Evolutionary conservation across 768 basidiomycete genomes (phyloP).

Genomic region (Suillus lakei): DNA sequence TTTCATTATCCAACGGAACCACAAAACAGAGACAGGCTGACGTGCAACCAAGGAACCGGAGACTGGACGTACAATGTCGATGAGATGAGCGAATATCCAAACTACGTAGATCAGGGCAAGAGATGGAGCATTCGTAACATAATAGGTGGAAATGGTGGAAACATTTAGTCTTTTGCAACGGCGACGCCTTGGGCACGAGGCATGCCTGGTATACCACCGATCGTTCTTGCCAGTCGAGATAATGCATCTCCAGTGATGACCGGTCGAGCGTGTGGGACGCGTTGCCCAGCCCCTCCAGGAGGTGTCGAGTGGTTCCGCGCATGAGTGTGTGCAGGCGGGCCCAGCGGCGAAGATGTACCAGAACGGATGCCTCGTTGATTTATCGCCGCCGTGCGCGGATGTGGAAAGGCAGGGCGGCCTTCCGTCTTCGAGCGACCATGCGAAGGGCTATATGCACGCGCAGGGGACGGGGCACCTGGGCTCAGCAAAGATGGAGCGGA

Average conservation of each 20-base stretch:
- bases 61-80: conserved; percentile 12
- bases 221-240: conserved; percentile 64
- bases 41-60: conserved; percentile 9
- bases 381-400: conserved; percentile 28
- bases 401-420: conserved; percentile 44
- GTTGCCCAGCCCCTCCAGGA: conserved; percentile 45
- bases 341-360: conserved; percentile 50
- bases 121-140: not conserved
- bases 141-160: conserved; percentile 30
- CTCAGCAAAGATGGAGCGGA: conserved; percentile 39
- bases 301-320: conserved; percentile 72
- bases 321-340: conserved; percentile 39
- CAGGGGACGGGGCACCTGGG: conserved; percentile 29
- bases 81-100: conserved; percentile 16
- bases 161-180: conserved; percentile 24
- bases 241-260: conserved; percentile 76
- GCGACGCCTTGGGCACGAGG: conserved; percentile 31
- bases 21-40: conserved; percentile 8
- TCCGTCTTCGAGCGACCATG: conserved; percentile 65
- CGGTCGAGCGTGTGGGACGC: conserved; percentile 58
- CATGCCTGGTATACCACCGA: conserved; percentile 44
- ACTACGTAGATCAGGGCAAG: conserved; percentile 17
- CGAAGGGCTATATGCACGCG: conserved; percentile 38
- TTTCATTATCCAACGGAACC: conserved; percentile 22
- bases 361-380: conserved; percentile 45